A percentile compares a stretch with the other conserved stretches of the same genome.
Conservation (phyloP, 352 stramenopile species). For the Globisporangium echinulatum region DNA sequence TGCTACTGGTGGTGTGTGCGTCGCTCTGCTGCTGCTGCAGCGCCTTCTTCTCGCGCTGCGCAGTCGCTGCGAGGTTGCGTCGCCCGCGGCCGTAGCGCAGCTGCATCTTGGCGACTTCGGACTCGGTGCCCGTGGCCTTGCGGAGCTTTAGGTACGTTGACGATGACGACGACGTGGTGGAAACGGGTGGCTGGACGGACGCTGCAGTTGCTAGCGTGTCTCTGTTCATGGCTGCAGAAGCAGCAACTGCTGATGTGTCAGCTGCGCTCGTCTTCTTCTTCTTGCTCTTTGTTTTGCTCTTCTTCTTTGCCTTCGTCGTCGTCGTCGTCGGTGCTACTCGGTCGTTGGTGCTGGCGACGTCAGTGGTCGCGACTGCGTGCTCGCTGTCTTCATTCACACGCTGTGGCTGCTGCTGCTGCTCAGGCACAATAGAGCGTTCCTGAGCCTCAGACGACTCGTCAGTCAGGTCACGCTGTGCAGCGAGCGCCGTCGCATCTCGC, state of each 20-base stretch:
- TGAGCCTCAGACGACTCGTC: neutral
- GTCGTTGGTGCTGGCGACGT: neutral
- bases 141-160: constrained; percentile 52
- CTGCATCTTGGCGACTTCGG: constrained; percentile 67
- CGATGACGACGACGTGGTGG: neutral
- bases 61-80: constrained; percentile 43
- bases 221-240: neutral
- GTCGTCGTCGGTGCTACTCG: neutral
- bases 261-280: constrained; percentile 2
- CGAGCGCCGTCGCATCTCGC: too few species aligned
- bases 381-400: too few species aligned
- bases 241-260: neutral
- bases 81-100: constrained; percentile 54
- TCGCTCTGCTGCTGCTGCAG: neutral
- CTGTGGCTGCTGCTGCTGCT: neutral
- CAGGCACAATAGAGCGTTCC: too few species aligned
- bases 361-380: too few species aligned
- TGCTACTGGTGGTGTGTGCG: neutral
- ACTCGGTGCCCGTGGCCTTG: constrained; percentile 57
- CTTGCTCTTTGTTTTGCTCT: constrained; percentile 2
- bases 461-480: neutral
- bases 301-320: too few species aligned
- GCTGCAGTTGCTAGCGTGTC: neutral
- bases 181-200: neutral
- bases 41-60: constrained; percentile 28